A percentile compares a stretch with the other conserved stretches of the same genome.
Evolutionary conservation across 2,329 filamentous ascomycete species (phyloP).

Genomic region (Polychaeton citri): DNA sequence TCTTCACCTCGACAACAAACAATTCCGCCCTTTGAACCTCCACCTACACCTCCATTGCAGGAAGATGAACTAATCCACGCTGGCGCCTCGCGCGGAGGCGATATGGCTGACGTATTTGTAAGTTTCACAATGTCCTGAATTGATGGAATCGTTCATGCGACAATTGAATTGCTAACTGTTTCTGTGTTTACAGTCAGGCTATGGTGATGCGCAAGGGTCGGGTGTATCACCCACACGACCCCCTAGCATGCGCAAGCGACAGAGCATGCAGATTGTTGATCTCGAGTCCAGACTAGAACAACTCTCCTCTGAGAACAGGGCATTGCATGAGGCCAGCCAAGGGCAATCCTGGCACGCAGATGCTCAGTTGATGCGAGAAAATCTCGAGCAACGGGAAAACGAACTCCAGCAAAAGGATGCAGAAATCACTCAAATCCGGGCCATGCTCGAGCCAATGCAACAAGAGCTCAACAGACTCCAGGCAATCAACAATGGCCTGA

Average conservation of each 20-base stretch:
- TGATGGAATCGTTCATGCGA: conserved; percentile 4
- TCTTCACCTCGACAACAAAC: conserved; percentile 9
- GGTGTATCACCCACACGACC: conserved; percentile 84
- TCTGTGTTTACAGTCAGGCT: conserved; percentile 61
- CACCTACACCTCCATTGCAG: conserved; percentile 39
- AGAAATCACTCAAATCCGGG: conserved; percentile 64
- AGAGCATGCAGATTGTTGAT: conserved; percentile 90
- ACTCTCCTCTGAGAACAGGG: conserved; percentile 70
- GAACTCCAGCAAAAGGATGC: conserved; percentile 69
- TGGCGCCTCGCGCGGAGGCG: conserved; percentile 69
- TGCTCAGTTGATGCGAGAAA: conserved; percentile 34
- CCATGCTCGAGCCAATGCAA: conserved; percentile 65
- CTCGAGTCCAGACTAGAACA: conserved; percentile 77
- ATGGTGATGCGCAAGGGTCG: conserved; percentile 78
- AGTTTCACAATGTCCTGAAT: conserved; percentile 46
- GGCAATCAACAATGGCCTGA: conserved; percentile 69
- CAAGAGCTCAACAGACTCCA: conserved; percentile 68
- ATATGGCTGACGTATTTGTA: conserved; percentile 91
- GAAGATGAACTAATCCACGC: conserved; percentile 73
- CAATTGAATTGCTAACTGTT: conserved; percentile 3
- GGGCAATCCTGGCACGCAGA: conserved; percentile 39
- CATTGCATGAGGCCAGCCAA: conserved; percentile 51
- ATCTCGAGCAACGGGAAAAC: conserved; percentile 50
- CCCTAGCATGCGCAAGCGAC: conserved; percentile 88
- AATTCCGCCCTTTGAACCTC: conserved; percentile 25